These are phyloP conservation scores for Paraleonurus japonicus DNA, from an alignment of 257 asterid genomes.

Conservation along the genomic window DNA sequence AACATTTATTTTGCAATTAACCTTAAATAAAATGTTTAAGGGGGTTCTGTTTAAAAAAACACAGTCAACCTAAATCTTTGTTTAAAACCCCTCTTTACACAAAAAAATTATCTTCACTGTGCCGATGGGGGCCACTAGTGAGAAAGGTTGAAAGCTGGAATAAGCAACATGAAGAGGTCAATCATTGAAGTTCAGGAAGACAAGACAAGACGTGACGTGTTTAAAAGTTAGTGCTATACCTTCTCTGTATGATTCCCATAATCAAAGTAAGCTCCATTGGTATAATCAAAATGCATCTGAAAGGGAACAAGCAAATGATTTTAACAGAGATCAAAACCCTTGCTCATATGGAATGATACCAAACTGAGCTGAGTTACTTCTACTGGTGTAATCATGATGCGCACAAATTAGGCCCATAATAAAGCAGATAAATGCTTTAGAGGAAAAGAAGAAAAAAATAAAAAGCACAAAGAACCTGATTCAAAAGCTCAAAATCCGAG, in stretches of 20 bases:
- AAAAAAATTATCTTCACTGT: background rate
- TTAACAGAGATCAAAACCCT: constrained; percentile 11
- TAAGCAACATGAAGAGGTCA: constrained; percentile 15
- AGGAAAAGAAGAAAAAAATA: background rate
- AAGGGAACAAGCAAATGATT: constrained; percentile 26
- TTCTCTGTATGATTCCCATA: constrained; percentile 92
- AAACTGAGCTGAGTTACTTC: background rate
- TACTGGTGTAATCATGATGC: constrained; percentile 9
- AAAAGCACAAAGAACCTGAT: constrained; percentile 49
- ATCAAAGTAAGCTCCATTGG: constrained; percentile 82
- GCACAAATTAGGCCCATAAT: background rate
- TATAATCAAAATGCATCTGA: constrained; percentile 82
- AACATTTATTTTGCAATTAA: too few species aligned
- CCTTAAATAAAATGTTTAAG: constrained; percentile 3
- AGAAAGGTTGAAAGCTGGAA: constrained; percentile 16
- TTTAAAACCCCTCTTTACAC: background rate
- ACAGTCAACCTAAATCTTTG: background rate
- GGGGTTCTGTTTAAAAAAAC: background rate
- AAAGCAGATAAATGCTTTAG: background rate
- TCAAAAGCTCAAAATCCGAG: constrained; percentile 89
- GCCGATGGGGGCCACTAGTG: background rate
- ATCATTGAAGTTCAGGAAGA: background rate
- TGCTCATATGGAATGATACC: constrained; percentile 14
- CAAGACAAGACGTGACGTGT: constrained; percentile 1
- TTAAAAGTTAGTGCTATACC: constrained; percentile 43